Conservation (phyloP, 2,329 filamentous ascomycete species). For the Talaromyces sp. region DNA sequence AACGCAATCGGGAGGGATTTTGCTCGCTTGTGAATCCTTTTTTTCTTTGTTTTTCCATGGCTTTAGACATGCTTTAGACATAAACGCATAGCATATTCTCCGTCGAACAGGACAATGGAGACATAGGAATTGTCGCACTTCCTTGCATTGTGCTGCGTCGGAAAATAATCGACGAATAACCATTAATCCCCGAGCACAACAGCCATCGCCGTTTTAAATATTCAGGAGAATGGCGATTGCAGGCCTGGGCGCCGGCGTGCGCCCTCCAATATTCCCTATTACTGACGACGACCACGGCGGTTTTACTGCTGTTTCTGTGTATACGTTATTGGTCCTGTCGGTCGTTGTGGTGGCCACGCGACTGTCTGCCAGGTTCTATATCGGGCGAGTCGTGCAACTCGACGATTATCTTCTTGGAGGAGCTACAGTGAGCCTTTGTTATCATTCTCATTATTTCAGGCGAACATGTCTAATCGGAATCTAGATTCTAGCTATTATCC, state of each 20-base stretch:
- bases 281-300: constrained; percentile 20
- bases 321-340: constrained; percentile 17
- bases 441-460: background rate
- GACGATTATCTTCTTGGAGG: constrained; percentile 18
- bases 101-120: background rate
- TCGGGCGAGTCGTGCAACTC: constrained; percentile 17
- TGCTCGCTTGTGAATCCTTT: background rate
- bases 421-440: constrained; percentile 11
- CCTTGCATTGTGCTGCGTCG: background rate
- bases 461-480: background rate
- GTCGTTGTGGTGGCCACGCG: constrained; percentile 16
- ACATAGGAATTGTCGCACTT: background rate
- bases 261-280: constrained; percentile 20
- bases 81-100: background rate
- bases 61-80: background rate
- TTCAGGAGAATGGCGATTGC: background rate
- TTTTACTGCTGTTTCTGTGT: constrained; percentile 18
- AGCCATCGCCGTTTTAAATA: background rate
- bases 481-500: constrained; percentile 16
- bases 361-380: constrained; percentile 18
- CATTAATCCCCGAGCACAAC: too few species aligned
- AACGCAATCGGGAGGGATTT: background rate
- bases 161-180: background rate
- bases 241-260: constrained; percentile 13
- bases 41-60: background rate